Base-by-base conservation (phyloP, 208 protist species). In the Leishmania aethiopica region DNA sequence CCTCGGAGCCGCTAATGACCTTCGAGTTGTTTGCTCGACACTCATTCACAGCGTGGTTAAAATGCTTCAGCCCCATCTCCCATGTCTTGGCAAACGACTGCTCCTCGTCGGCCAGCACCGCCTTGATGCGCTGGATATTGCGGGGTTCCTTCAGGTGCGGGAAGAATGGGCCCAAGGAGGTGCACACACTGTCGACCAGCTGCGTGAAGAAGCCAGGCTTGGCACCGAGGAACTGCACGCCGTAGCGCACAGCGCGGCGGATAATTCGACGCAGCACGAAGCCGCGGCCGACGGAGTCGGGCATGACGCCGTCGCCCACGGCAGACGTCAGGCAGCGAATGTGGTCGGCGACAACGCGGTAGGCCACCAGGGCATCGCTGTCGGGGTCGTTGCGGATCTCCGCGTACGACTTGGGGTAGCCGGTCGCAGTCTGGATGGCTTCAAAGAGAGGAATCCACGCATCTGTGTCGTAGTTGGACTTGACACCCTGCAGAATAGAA, bases 381-480 rank as follows among this genome's bases (percentile, higher is more conserved):
- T 98, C 90, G 15, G 66, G 1, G 37, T 99, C 89, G 37, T 97
- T 91, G 59, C 94, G 84, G 76, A 94, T 90, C 84, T 90, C 95
- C 28, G 79, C 90, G 86, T 99, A 99, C 7, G 93, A 89, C 72
- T 94, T 70, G 45, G 88, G 87, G 80, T 90, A 97, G 35, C 94
- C 95, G 55, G 98, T 99, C 11, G 96, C 89, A 40, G 95, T 84
- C 89, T 99, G 96, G 88, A 99, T 99, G 0, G 88, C 93, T 6
- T 96, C 93, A 89, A 99, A 99, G 84, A 99, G 95, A 66, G 97
- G 96, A 11, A 78, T 93, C 94, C 99, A 99, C 10, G 99, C 88
- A 76, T 99, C 99, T 7, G 99, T 99, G 93, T 99, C 99, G 91
- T 99, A 99, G 95, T 99, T 99, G 74, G 97, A 99, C 71, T 84